Conservation (phyloP, 805 yeast species). For the Metschnikowia kofuensis region DNA sequence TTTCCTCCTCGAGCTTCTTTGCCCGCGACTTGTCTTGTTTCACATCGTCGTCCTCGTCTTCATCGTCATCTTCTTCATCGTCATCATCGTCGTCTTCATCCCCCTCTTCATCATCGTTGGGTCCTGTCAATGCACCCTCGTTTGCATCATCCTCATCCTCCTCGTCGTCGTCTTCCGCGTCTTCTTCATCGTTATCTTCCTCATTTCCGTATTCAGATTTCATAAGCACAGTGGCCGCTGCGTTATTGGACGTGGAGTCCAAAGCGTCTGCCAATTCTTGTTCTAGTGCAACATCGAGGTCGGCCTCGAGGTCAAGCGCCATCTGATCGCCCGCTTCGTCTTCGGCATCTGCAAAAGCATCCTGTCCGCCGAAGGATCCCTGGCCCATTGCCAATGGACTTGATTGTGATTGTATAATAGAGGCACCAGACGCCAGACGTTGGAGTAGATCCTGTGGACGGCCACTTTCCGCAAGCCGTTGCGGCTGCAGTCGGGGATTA, state of each 20-base stretch:
- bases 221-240: slow-evolving; percentile 21
- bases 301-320: slow-evolving; percentile 29
- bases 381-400: background rate
- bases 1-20: slow-evolving; percentile 80
- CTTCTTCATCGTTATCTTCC: slow-evolving; percentile 33
- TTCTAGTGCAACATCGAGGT: slow-evolving; percentile 46
- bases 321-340: slow-evolving; percentile 32
- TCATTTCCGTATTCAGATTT: slow-evolving; percentile 16
- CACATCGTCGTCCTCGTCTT: slow-evolving; percentile 52
- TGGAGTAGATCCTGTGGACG: background rate
- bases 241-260: slow-evolving; percentile 28
- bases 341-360: slow-evolving; percentile 10
- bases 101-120: slow-evolving; percentile 32
- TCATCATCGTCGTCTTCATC: slow-evolving; percentile 46
- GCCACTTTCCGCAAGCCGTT: background rate
- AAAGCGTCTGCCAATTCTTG: slow-evolving; percentile 57
- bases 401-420: background rate
- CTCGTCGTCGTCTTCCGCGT: slow-evolving; percentile 43
- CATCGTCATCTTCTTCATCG: slow-evolving; percentile 48
- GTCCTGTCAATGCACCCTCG: slow-evolving; percentile 3
- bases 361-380: background rate
- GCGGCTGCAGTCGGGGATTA: slow-evolving; percentile 41
- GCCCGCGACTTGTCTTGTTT: slow-evolving; percentile 47
- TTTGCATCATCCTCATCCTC: slow-evolving; percentile 39
- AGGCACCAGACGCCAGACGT: background rate